Evolutionary conservation across 1,139 yeast species (phyloP).

Genomic region (Candida frijolesensis): DNA sequence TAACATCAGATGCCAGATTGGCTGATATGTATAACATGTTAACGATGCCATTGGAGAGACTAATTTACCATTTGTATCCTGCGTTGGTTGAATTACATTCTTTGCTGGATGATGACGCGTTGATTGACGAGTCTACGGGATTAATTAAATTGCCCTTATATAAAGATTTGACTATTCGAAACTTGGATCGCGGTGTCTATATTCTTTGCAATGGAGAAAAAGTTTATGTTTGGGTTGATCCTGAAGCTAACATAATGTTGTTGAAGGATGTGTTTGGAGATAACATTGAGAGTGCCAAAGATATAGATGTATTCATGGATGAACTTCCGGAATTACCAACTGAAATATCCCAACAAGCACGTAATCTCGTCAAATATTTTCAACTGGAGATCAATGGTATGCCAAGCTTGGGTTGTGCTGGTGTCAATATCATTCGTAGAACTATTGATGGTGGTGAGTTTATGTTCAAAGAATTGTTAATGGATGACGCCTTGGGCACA

Average conservation of each 20-base stretch:
- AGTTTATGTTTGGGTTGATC: conserved; percentile 70
- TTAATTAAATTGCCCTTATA: conserved; percentile 54
- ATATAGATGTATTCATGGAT: conserved; percentile 53
- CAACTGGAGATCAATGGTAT: conserved; percentile 43
- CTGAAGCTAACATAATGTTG: conserved; percentile 66
- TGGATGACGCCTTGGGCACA: conserved; percentile 63
- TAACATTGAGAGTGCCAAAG: conserved; percentile 40
- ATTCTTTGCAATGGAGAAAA: conserved; percentile 70
- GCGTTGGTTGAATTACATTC: conserved; percentile 75
- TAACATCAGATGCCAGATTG: conserved; percentile 60
- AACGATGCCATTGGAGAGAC: conserved; percentile 57
- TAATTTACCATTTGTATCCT: conserved; percentile 77
- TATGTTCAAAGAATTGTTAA: conserved; percentile 60
- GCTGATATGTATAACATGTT: conserved; percentile 57
- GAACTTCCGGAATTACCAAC: conserved; percentile 75
- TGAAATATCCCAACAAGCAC: conserved; percentile 67
- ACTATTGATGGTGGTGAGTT: conserved; percentile 64
- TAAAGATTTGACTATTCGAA: conserved; percentile 46
- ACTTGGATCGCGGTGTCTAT: conserved; percentile 76
- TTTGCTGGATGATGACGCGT: conserved; percentile 57
- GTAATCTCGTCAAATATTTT: conserved; percentile 58
- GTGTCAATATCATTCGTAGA: conserved; percentile 65
- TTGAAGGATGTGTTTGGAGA: conserved; percentile 76
- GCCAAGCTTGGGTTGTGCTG: conserved; percentile 32
- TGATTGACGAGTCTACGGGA: conserved; percentile 35